Percentiles rank a stretch among this genome's conserved stretches.
These are phyloP conservation scores for Xylariales sp. DNA, from an alignment of 2,329 filamentous ascomycete genomes.

Conservation along the genomic window DNA sequence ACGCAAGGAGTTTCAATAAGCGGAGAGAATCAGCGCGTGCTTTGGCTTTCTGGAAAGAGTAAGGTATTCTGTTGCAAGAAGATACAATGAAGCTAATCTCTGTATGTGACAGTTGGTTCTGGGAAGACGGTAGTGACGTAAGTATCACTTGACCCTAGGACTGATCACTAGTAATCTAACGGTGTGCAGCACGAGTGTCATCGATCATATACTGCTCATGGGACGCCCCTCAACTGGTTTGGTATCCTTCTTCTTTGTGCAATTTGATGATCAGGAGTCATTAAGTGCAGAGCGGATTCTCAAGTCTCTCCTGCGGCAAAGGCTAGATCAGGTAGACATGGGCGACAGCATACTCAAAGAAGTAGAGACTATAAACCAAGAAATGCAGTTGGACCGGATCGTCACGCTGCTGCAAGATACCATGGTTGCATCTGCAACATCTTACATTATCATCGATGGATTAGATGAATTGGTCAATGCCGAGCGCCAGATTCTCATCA, in stretches of 20 bases:
- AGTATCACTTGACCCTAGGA: background rate
- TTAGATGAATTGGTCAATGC: conserved; percentile 22
- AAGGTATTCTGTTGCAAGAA: conserved; percentile 6
- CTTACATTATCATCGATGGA: conserved; percentile 22
- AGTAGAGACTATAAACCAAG: no score
- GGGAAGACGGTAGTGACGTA: conserved; percentile 20
- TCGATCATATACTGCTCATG: conserved; percentile 8
- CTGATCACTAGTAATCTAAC: conserved; percentile 12
- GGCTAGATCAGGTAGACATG: no score
- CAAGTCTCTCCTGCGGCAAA: no score
- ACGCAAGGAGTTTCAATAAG: conserved; percentile 3
- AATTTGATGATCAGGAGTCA: conserved; percentile 15
- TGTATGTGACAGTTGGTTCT: conserved; percentile 16
- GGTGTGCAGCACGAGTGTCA: no score
- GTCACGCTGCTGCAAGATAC: conserved; percentile 5
- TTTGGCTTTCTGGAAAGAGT: conserved; percentile 29
- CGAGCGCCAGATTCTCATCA: conserved; percentile 12
- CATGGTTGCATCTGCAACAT: conserved; percentile 2
- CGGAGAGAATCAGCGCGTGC: no score
- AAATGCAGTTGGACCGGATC: background rate
- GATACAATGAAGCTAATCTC: background rate
- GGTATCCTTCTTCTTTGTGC: conserved; percentile 20
- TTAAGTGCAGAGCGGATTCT: no score
- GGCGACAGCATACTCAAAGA: no score
- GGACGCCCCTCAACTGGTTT: conserved; percentile 1